Evolutionary conservation across 129 eudicot species (phyloP).

Genomic region (Tanacetum coccineum): DNA sequence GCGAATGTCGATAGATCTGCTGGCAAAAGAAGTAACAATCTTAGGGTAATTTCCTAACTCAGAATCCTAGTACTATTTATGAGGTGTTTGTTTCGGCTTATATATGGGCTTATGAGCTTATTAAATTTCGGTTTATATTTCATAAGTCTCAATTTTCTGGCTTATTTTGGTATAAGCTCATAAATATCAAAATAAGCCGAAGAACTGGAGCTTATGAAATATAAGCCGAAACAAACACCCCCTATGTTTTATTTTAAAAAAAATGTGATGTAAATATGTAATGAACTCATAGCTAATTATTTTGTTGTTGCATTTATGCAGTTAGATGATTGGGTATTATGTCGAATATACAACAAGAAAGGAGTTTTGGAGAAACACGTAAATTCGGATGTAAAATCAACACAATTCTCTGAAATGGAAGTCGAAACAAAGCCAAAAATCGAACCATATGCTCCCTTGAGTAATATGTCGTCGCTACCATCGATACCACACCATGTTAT

Average conservation of each 20-base stretch:
- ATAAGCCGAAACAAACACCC: too few relatives aligned
- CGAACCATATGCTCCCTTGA: constrained; percentile 10
- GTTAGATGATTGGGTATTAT: constrained; percentile 70
- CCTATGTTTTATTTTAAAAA: neutral
- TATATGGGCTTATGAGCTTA: too few relatives aligned
- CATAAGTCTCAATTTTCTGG: too few relatives aligned
- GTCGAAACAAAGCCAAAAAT: constrained; percentile 44
- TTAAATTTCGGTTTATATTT: too few relatives aligned
- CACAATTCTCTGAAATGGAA: constrained; percentile 37
- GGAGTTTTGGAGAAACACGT: constrained; percentile 51
- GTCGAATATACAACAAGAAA: constrained; percentile 72
- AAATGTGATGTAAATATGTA: neutral
- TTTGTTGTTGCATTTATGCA: constrained; percentile 24
- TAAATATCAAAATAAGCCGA: too few relatives aligned
- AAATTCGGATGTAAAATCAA: constrained; percentile 28
- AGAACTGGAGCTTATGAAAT: too few relatives aligned
- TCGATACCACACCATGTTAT: constrained; percentile 26
- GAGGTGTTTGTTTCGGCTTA: too few relatives aligned
- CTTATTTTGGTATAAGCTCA: too few relatives aligned
- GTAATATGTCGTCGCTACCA: neutral
- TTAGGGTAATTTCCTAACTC: constrained; percentile 32
- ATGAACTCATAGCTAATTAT: neutral
- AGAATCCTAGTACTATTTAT: too few relatives aligned
- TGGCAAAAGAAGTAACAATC: constrained; percentile 45
- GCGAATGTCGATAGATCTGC: constrained; percentile 69